phyloP scores from a whole-genome alignment of 495 filamentous ascomycete species.

The Annulohypoxylon moriforme region DNA sequence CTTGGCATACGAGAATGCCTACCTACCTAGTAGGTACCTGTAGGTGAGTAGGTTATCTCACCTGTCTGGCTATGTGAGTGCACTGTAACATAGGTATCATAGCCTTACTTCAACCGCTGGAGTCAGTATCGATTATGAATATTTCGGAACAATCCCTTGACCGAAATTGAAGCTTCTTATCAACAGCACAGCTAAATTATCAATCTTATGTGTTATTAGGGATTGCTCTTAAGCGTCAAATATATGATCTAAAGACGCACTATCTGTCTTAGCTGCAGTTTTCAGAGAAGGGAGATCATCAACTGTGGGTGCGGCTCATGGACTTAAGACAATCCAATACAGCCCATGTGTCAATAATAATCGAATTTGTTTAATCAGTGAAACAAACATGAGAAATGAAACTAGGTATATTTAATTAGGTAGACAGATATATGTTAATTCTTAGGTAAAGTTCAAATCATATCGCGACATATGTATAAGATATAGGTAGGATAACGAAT shows the following conservation, averaged over 20 bases:
- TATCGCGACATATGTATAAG: too few relatives aligned
- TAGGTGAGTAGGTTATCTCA: neutral
- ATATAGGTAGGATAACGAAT: too few relatives aligned
- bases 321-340: slow-evolving; percentile 19
- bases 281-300: slow-evolving; percentile 1
- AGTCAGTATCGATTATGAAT: neutral
- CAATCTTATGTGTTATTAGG: slow-evolving; percentile 4
- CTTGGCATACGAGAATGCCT: neutral
- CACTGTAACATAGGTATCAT: neutral
- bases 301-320: slow-evolving; percentile 6
- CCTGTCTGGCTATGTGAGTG: neutral
- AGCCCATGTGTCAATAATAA: slow-evolving; percentile 12
- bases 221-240: neutral
- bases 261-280: slow-evolving; percentile 14
- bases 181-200: slow-evolving; percentile 1
- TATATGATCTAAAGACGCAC: neutral
- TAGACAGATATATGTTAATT: too few relatives aligned
- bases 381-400: neutral
- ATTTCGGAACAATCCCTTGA: slow-evolving; percentile 6
- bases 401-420: neutral
- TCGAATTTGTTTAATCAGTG: neutral
- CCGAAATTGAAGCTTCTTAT: neutral
- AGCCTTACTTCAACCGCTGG: neutral
- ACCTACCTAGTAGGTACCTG: neutral
- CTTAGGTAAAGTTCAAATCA: too few relatives aligned